phyloP scores from a whole-genome alignment of 2,329 filamentous ascomycete genomes.

The Colletotrichum sp. region DNA sequence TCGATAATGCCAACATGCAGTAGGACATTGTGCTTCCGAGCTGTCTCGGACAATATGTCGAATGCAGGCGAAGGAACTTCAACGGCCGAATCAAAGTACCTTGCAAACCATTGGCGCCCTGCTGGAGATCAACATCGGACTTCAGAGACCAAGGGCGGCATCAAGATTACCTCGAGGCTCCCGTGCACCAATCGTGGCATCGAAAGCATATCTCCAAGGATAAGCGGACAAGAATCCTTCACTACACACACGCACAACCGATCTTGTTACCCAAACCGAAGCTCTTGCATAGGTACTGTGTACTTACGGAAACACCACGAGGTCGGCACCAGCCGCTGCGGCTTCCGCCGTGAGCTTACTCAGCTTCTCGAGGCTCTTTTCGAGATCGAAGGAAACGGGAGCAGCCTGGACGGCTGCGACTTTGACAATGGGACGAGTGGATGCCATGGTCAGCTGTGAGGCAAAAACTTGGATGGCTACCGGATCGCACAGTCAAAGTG shows the following conservation, averaged over 20 bases:
- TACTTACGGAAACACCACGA: conserved; percentile 45
- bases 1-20: conserved; percentile 45
- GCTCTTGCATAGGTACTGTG: not conserved
- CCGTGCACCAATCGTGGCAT: conserved; percentile 44
- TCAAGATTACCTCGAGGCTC: conserved; percentile 38
- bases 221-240: conserved; percentile 47
- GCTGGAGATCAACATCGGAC: not conserved
- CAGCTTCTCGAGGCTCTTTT: conserved; percentile 39
- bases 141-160: not conserved
- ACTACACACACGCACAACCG: conserved; percentile 7
- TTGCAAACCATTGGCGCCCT: conserved; percentile 47
- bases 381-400: conserved; percentile 42
- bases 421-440: conserved; percentile 30
- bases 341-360: conserved; percentile 37
- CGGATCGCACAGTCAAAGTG: not conserved
- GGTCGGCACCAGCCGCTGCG: conserved; percentile 37
- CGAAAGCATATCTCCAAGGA: conserved; percentile 47
- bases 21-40: conserved; percentile 37
- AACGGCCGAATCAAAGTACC: conserved; percentile 42
- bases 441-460: not conserved
- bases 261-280: not conserved
- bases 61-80: conserved; percentile 42
- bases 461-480: not conserved
- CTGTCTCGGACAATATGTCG: conserved; percentile 35
- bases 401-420: conserved; percentile 46